These are phyloP conservation scores for Cubamyces sp. DNA, from an alignment of 768 basidiomycete species.

Conservation along the genomic window DNA sequence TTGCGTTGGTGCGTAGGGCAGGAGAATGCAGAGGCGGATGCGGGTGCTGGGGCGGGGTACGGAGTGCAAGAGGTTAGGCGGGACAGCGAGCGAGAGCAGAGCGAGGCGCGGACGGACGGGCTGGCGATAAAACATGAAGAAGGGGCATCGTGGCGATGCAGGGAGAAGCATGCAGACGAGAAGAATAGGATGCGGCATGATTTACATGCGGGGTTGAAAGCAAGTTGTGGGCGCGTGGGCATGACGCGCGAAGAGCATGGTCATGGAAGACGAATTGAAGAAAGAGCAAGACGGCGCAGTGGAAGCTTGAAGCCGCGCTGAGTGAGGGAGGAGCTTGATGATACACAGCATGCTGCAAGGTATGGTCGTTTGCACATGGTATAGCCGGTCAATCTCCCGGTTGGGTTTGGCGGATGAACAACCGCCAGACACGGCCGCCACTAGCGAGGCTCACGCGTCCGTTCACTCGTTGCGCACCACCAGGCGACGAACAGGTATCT, in stretches of 20 bases:
- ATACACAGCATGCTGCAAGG: constrained; percentile 3
- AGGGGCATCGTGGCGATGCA: no score
- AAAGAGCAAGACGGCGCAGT: background rate
- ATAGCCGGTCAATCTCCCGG: constrained; percentile 11
- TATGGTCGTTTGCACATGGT: constrained; percentile 18
- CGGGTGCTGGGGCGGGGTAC: background rate
- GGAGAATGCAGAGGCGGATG: no score
- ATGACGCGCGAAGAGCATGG: constrained; percentile 1
- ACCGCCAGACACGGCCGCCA: background rate
- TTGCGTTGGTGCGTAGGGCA: no score
- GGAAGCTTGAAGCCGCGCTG: background rate
- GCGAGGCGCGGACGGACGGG: constrained; percentile 1
- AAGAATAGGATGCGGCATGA: background rate
- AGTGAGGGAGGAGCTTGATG: constrained; percentile 3
- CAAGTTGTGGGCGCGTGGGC: background rate
- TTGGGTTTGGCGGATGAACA: background rate
- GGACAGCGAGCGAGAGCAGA: constrained; percentile 10
- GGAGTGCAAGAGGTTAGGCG: background rate
- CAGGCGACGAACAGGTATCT: constrained; percentile 20
- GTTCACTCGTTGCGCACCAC: constrained; percentile 30
- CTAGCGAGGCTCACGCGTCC: background rate
- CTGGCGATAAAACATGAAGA: background rate
- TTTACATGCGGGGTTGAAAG: background rate
- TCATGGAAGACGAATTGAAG: constrained; percentile 12
- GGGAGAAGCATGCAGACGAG: no score